These are phyloP conservation scores for Luvunga scandens DNA, from an alignment of 345 rosid species.

Conservation along the genomic window DNA sequence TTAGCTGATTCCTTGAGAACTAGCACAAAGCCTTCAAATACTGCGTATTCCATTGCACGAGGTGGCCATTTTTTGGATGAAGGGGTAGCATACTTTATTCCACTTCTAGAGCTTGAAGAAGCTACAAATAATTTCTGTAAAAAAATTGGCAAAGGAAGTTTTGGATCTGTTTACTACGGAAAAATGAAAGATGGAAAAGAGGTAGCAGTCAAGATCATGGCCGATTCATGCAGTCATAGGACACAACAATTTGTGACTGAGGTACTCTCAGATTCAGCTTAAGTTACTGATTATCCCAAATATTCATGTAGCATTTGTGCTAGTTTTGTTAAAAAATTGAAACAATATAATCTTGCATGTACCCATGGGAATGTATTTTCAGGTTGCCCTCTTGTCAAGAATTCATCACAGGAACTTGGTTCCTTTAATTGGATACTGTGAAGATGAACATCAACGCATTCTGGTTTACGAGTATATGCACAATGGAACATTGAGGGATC, in stretches of 20 bases:
- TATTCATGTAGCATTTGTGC: not conserved
- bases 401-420: constrained; percentile 98
- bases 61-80: constrained; percentile 74
- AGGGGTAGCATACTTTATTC: constrained; percentile 68
- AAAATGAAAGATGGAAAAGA: constrained; percentile 96
- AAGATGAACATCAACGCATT: constrained; percentile 67
- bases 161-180: constrained; percentile 89
- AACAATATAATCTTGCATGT: not conserved
- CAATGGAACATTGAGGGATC: constrained; percentile 86
- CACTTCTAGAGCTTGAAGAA: constrained; percentile 70
- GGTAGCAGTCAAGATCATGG: constrained; percentile 85
- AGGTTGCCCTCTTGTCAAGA: constrained; percentile 93
- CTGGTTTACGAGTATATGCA: constrained; percentile 97
- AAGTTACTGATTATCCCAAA: not conserved
- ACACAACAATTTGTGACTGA: constrained; percentile 93
- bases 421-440: constrained; percentile 91
- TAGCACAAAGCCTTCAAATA: constrained; percentile 43
- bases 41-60: constrained; percentile 51
- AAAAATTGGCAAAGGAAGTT: constrained; percentile 93
- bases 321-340: not conserved
- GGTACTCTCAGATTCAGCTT: constrained; percentile 35
- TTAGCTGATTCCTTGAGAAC: constrained; percentile 50
- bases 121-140: constrained; percentile 71
- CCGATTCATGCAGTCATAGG: constrained; percentile 59
- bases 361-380: constrained; percentile 18